Conservation (phyloP, 805 yeast genomes). For the Scheffersomyces lignosus region DNA sequence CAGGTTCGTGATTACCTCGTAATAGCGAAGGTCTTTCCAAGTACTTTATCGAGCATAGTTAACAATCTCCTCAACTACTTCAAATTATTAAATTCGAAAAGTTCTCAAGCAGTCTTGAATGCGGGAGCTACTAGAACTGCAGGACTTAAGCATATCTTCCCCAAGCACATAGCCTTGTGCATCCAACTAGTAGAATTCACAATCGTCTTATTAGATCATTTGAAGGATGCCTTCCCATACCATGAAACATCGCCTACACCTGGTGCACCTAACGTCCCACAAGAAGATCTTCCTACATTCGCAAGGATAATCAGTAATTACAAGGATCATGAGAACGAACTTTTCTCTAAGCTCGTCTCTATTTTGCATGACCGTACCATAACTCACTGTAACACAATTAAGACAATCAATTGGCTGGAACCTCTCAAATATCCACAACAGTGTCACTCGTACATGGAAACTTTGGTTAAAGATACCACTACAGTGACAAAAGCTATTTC, state of each 20-base stretch:
- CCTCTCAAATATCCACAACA: conserved; percentile 42
- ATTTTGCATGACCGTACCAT: conserved; percentile 67
- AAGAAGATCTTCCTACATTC: conserved; percentile 29
- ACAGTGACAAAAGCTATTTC: conserved; percentile 61
- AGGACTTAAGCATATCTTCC: conserved; percentile 70
- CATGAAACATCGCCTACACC: neutral
- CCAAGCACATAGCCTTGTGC: conserved; percentile 67
- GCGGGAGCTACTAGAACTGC: conserved; percentile 79
- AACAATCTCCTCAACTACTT: conserved; percentile 45
- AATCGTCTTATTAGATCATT: conserved; percentile 35
- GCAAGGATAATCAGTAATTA: conserved; percentile 37
- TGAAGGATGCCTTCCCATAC: conserved; percentile 18
- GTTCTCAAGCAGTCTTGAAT: conserved; percentile 61
- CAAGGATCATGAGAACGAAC: conserved; percentile 62
- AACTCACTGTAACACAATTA: conserved; percentile 49
- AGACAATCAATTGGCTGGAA: conserved; percentile 50
- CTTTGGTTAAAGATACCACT: conserved; percentile 63
- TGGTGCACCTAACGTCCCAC: neutral
- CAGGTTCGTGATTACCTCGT: conserved; percentile 53
- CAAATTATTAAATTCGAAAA: conserved; percentile 51
- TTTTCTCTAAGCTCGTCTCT: conserved; percentile 62
- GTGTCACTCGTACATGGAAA: conserved; percentile 64
- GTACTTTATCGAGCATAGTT: conserved; percentile 39
- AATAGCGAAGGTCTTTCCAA: conserved; percentile 58
- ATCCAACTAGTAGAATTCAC: conserved; percentile 59